Evolutionary conservation across 2,329 filamentous ascomycete species (phyloP), one percentile per base, ranked within the genome.

Genomic region (Graphilbum ipis-grandicollis): DNA sequence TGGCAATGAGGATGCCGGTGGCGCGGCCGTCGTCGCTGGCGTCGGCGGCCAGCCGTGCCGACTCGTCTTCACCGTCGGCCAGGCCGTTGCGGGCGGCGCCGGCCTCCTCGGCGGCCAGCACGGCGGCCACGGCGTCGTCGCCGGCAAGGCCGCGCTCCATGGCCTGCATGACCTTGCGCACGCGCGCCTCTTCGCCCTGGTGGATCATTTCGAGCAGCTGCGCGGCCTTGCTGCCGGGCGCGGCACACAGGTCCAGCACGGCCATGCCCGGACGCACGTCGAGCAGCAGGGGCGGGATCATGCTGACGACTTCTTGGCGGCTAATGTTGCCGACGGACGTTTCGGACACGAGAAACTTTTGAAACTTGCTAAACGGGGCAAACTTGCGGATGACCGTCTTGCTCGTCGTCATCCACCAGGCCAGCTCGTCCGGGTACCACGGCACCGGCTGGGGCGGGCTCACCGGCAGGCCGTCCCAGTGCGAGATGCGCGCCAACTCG

Each of bases 301-400:
- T 98, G 63, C 84, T 93, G 51, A 98, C 90, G 32, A 93, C 79
- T 61, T 98, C 90, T 58, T 98, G 90, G 50, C 90, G 75, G 58
- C 82, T 93, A 50, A 98, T 96, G 56, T 96, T 98, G 50, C 90
- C 90, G 18, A 96, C 85, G 39, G 81, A 85, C 4, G 90, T 94
- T 66, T 98, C 90, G 36, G 88, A 92, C 35, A 98, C 90, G 35
- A 98, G 69, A 63, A 94, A 98, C 55, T 92, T 93, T 56, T 98
- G 90, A 60, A 98, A 96, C 21, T 82, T 79, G 35, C 85, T 78
- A 55, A 98, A 98, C 3, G 90, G 90, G 26, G 83, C 75, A 56
- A 93, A 93, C 53, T 86, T 86, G 49, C 90, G 79, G 43, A 98
- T 72, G 46, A 96, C 79, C 52, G 93, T 86, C 68, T 96, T 98